Conservation (phyloP, 352 stramenopile species). For the Peronospora farinosa region DNA sequence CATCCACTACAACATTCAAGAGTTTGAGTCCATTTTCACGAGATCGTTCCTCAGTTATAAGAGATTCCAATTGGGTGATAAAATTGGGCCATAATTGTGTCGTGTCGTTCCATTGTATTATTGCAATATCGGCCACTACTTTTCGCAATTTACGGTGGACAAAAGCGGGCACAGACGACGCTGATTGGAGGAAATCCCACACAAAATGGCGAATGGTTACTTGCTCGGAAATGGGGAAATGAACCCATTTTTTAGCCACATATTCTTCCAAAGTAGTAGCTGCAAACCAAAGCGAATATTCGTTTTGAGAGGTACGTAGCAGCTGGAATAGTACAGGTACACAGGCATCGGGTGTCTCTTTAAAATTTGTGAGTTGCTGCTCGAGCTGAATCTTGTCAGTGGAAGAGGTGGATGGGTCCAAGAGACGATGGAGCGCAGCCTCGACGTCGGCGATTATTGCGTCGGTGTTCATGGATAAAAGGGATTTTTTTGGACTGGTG, state of each 20-base stretch:
- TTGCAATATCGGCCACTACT: constrained; percentile 63
- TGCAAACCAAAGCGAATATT: constrained; percentile 78
- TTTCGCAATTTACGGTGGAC: constrained; percentile 66
- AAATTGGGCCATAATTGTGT: constrained; percentile 48
- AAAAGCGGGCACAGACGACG: constrained; percentile 24
- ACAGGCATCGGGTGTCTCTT: constrained; percentile 41
- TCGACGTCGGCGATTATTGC: constrained; percentile 60
- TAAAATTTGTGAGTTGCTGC: constrained; percentile 54
- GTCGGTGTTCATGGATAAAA: constrained; percentile 18
- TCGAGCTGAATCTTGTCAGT: constrained; percentile 49
- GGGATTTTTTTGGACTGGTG: too few relatives aligned
- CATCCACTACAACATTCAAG: constrained; percentile 50
- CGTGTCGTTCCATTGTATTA: constrained; percentile 39
- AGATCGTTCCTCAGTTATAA: constrained; percentile 40
- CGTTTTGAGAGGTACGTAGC: constrained; percentile 48
- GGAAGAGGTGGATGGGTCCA: constrained; percentile 49
- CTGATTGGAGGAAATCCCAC: constrained; percentile 49
- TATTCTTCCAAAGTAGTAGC: constrained; percentile 69
- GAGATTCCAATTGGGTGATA: constrained; percentile 50
- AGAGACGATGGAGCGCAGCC: constrained; percentile 42
- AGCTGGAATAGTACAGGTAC: constrained; percentile 66
- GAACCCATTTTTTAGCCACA: constrained; percentile 50
- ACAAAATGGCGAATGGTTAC: constrained; percentile 53
- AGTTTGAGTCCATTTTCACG: constrained; percentile 51
- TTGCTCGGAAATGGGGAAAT: constrained; percentile 39